Evolutionary conservation across 1,284 basidiomycete species (phyloP), one percentile per base, ranked within the genome.

Genomic region (Rhizopogon parksii): DNA sequence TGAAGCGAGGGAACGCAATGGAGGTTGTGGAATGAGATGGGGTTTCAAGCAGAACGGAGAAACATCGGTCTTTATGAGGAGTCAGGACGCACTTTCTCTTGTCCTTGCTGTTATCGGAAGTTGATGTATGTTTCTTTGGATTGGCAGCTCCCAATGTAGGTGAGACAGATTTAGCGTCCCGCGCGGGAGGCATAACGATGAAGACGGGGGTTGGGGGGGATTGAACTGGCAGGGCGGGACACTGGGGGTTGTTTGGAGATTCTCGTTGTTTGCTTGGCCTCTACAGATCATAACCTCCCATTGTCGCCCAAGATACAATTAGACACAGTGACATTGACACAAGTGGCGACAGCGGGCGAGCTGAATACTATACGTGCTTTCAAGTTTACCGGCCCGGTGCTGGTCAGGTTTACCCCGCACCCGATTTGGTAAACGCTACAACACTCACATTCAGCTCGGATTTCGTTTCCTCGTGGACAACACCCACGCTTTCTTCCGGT

Each of bases 41-140:
- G 48, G 50, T 51, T 43, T 47, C 45, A 51, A 59, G 53, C 58
- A 53, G 53, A 34, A 57, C 68, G 71, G 71, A 57, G 63, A 72
- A 71, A 70, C 56, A 40, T 68, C 70, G 73, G 72, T 15, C 42
- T 15, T 40, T 34, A 46, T 45, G 34, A 53, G 50, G 21, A 24
- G 21, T 24, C 21, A 24, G 21, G 60, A 64, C 80, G 71, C 70
- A 85, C 83, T 85, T 85, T 80, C 82, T 77, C 74, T 85, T 85
- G 71, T 64, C 79, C 68, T 72, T 75, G 73, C 73, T 78, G 70
- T 75, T 80, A 76, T 83, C 78, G 75, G 77, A 67, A 65, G 68
- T 60, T 57, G 66, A 64, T 67, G 67, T 14, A 21, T 17, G 21
- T 30, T 79, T 78, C 70, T 77, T 78, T 63, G 60, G 56, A 53